Conservation (phyloP, 2,329 filamentous ascomycete species). For the Aphanocladium album region DNA sequence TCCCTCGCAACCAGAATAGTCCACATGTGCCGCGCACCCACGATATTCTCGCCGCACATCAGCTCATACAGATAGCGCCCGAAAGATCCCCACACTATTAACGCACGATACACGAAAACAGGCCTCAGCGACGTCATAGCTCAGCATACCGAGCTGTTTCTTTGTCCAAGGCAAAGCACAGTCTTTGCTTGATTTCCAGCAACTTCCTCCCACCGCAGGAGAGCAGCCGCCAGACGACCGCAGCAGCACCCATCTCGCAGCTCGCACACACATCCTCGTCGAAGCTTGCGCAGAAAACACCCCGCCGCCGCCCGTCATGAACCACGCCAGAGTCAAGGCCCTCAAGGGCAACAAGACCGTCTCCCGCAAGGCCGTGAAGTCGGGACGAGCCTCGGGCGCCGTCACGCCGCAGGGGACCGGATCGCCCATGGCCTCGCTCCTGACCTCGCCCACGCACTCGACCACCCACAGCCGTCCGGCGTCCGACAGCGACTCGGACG, state of each 20-base stretch:
- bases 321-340: constrained; percentile 62
- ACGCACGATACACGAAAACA: background rate
- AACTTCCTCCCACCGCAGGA: too few relatives aligned
- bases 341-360: constrained; percentile 67
- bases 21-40: constrained; percentile 12
- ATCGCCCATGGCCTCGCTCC: constrained; percentile 54
- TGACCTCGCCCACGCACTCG: constrained; percentile 54
- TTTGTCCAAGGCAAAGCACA: constrained; percentile 15
- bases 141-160: background rate
- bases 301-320: constrained; percentile 39
- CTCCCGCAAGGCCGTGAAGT: constrained; percentile 61
- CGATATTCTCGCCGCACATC: constrained; percentile 2
- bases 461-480: constrained; percentile 56
- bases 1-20: background rate
- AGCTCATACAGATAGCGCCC: constrained; percentile 1
- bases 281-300: background rate
- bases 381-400: constrained; percentile 52
- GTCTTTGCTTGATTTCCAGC: background rate
- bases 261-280: too few relatives aligned
- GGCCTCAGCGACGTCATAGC: constrained; percentile 4
- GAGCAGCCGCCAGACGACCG: too few relatives aligned
- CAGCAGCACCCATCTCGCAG: background rate
- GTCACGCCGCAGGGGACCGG: constrained; percentile 46
- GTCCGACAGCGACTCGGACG: constrained; percentile 53
- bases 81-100: background rate